phyloP scores from a whole-genome alignment of 2,329 filamentous ascomycete genomes.

The Phyllosticta paracitricarpa region DNA sequence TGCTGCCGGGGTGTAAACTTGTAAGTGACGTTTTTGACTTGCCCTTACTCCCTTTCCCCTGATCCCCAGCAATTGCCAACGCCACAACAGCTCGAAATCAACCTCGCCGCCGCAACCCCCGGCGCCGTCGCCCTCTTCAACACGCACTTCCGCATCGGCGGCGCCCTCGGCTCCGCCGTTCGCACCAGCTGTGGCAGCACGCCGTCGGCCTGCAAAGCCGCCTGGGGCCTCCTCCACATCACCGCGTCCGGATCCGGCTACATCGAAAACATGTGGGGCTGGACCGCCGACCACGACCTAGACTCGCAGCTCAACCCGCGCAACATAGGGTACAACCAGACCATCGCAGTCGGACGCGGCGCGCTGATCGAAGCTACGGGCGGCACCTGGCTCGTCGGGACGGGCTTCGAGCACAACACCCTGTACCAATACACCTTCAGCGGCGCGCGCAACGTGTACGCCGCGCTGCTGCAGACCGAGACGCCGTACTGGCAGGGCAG shows the following conservation, averaged over 20 bases:
- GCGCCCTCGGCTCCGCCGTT: constrained; percentile 22
- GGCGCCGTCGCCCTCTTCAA: constrained; percentile 39
- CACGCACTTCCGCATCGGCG: constrained; percentile 26
- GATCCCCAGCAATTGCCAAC: constrained; percentile 42
- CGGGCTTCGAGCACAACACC: constrained; percentile 43
- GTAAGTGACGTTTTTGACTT: constrained; percentile 40
- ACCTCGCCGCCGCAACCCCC: constrained; percentile 32
- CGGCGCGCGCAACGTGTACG: constrained; percentile 40
- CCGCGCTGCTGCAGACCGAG: constrained; percentile 44
- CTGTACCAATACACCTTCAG: constrained; percentile 45
- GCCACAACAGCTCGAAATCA: constrained; percentile 40
- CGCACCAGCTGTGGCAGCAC: constrained; percentile 22
- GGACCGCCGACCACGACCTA: constrained; percentile 46
- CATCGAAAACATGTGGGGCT: constrained; percentile 46
- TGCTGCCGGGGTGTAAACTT: constrained; percentile 7
- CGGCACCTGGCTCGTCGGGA: constrained; percentile 46
- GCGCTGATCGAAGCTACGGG: constrained; percentile 37
- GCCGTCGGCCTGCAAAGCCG: constrained; percentile 21
- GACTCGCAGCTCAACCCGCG: constrained; percentile 15
- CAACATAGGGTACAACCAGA: constrained; percentile 20
- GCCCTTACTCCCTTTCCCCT: constrained; percentile 34
- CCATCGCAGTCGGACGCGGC: constrained; percentile 39
- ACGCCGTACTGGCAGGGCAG: constrained; percentile 39
- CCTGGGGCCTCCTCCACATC: constrained; percentile 37
- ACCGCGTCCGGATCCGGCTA: constrained; percentile 38